These are phyloP conservation scores for Pezicula rhizophila DNA, from an alignment of 2,329 filamentous ascomycete genomes.

Conservation along the genomic window DNA sequence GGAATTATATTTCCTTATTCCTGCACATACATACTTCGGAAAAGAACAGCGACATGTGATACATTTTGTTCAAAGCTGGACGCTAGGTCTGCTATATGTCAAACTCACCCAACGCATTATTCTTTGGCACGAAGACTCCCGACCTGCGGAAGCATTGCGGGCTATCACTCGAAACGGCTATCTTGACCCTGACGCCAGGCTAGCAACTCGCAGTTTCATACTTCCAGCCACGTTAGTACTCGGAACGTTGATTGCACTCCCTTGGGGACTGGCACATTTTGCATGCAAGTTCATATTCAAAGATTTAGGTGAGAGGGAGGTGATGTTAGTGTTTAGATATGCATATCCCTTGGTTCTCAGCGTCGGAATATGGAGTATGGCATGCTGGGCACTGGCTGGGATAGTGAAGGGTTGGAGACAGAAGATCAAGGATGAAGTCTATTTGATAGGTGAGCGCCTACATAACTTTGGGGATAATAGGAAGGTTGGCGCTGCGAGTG, in stretches of 20 bases:
- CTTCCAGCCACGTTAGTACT: slow-evolving; percentile 65
- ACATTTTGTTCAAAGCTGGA: slow-evolving; percentile 90
- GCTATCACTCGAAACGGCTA: slow-evolving; percentile 71
- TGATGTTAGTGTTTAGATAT: slow-evolving; percentile 47
- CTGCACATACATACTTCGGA: slow-evolving; percentile 42
- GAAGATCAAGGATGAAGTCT: slow-evolving; percentile 87
- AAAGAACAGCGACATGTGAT: slow-evolving; percentile 57
- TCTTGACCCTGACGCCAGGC: slow-evolving; percentile 67
- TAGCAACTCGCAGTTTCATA: slow-evolving; percentile 84
- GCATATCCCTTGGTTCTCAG: slow-evolving; percentile 61
- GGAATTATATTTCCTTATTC: slow-evolving; percentile 84
- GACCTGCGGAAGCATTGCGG: slow-evolving; percentile 67
- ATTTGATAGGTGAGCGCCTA: slow-evolving; percentile 86
- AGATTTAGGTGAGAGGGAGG: slow-evolving; percentile 24
- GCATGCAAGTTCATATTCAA: slow-evolving; percentile 36
- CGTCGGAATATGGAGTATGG: slow-evolving; percentile 35
- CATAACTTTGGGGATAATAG: slow-evolving; percentile 79
- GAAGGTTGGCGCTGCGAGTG: slow-evolving; percentile 8
- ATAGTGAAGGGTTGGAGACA: slow-evolving; percentile 72
- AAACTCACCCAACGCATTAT: slow-evolving; percentile 71
- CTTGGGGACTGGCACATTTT: slow-evolving; percentile 52
- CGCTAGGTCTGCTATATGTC: slow-evolving; percentile 82
- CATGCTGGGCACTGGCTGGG: slow-evolving; percentile 47
- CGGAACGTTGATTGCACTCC: slow-evolving; percentile 54
- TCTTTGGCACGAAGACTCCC: slow-evolving; percentile 61